These are phyloP conservation scores for Brasilioporus rufonigricans DNA, from an alignment of 768 basidiomycete genomes.

Conservation along the genomic window DNA sequence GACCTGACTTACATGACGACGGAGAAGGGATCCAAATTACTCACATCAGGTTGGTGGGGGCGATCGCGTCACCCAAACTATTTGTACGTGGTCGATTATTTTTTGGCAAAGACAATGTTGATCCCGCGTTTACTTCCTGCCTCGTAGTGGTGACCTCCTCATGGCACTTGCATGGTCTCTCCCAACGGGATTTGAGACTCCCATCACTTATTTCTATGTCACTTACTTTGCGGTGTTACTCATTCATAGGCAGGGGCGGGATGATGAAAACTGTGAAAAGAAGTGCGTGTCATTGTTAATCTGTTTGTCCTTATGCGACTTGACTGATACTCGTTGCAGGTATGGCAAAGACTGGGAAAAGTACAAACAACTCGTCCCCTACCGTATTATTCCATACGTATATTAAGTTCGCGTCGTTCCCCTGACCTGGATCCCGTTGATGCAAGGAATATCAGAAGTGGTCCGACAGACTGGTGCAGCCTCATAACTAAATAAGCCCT, in stretches of 20 bases:
- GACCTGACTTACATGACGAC: conserved; percentile 81
- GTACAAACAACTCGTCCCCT: conserved; percentile 86
- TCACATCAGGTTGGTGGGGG: conserved; percentile 99
- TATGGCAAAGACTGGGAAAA: conserved; percentile 94
- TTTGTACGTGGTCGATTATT: conserved; percentile 44
- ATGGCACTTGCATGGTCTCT: conserved; percentile 94
- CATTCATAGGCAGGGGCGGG: conserved; percentile 84
- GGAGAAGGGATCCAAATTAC: conserved; percentile 80
- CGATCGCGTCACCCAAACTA: conserved; percentile 91
- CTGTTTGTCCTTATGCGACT: neutral
- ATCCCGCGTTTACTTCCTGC: neutral
- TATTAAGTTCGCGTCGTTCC: conserved; percentile 41
- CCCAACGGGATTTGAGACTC: conserved; percentile 87
- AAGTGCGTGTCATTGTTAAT: conserved; percentile 55
- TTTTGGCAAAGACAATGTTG: neutral
- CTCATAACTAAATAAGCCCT: neutral
- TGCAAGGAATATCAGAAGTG: neutral
- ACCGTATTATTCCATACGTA: conserved; percentile 80
- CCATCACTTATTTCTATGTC: conserved; percentile 95
- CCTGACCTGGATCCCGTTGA: neutral
- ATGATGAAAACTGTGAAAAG: conserved; percentile 86
- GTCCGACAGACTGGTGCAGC: neutral
- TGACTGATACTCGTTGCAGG: conserved; percentile 38
- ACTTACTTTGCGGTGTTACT: conserved; percentile 87
- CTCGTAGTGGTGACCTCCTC: conserved; percentile 70